phyloP scores from a whole-genome alignment of 2,329 filamentous ascomycete species.

The Tricladium varicosporioides region DNA sequence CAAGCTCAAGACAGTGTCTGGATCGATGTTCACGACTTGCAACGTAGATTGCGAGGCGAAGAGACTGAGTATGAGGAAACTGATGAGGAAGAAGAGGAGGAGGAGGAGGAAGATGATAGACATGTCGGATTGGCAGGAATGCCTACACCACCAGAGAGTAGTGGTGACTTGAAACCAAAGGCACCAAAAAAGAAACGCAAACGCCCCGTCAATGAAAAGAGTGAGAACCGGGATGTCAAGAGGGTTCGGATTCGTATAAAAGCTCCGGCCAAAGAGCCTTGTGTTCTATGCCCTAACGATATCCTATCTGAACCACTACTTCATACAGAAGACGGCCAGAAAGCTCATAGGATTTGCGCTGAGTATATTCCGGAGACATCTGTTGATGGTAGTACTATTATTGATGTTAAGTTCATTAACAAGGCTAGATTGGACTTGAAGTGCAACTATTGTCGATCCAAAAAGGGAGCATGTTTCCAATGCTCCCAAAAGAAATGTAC shows the following conservation, averaged over 20 bases:
- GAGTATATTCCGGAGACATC: constrained; percentile 90
- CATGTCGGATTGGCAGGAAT: constrained; percentile 58
- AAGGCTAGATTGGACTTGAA: constrained; percentile 88
- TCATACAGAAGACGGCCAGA: constrained; percentile 80
- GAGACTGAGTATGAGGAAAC: constrained; percentile 81
- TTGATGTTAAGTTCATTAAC: constrained; percentile 76
- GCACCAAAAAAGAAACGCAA: constrained; percentile 67
- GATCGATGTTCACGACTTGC: constrained; percentile 95
- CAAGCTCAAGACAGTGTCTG: constrained; percentile 95
- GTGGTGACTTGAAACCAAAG: constrained; percentile 67
- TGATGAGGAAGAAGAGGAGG: constrained; percentile 66
- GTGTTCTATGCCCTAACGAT: constrained; percentile 89
- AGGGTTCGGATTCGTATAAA: constrained; percentile 75
- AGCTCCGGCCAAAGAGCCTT: constrained; percentile 69
- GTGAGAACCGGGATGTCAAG: constrained; percentile 52
- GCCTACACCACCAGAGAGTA: constrained; percentile 71
- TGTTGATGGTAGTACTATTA: constrained; percentile 72
- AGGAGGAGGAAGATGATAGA: constrained; percentile 61
- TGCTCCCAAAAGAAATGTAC: constrained; percentile 94
- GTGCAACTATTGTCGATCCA: constrained; percentile 91
- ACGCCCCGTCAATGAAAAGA: constrained; percentile 47
- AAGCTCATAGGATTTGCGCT: constrained; percentile 86
- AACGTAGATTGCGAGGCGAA: constrained; percentile 89
- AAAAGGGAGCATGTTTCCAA: constrained; percentile 94
- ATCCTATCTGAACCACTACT: constrained; percentile 79